phyloP scores from a whole-genome alignment of 139 green algal species.

The Chlamydomonas eustigma region DNA sequence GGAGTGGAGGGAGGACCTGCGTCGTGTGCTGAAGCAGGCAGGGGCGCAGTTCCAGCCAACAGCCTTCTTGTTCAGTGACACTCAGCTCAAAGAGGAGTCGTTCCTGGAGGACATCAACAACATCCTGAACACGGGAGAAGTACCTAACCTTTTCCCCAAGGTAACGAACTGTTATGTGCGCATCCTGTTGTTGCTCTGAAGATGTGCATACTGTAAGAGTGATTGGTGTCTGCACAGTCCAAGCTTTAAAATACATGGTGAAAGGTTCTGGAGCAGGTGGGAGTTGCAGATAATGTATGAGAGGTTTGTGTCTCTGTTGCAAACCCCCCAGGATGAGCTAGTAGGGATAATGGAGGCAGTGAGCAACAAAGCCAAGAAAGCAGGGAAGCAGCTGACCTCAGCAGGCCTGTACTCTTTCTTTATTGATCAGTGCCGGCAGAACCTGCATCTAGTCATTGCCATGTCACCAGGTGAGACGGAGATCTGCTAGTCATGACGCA shows the following conservation, averaged over 20 bases:
- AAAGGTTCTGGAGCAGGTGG: too few species aligned
- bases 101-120: conserved; percentile 88
- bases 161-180: too few species aligned
- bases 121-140: conserved; percentile 81
- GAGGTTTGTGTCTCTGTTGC: too few species aligned
- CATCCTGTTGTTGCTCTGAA: too few species aligned
- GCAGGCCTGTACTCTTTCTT: conserved; percentile 51
- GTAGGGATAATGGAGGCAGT: conserved; percentile 41
- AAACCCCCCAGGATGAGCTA: conserved; percentile 45
- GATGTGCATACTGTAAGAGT: too few species aligned
- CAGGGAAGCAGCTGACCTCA: conserved; percentile 41
- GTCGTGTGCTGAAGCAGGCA: conserved; percentile 77
- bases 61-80: conserved; percentile 79
- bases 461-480: conserved; percentile 63
- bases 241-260: too few species aligned
- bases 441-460: conserved; percentile 59
- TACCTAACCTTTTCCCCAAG: conserved; percentile 43
- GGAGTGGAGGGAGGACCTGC: conserved; percentile 66
- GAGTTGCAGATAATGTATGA: too few species aligned
- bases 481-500: conserved; percentile 71
- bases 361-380: conserved; percentile 36
- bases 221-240: too few species aligned
- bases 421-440: conserved; percentile 54
- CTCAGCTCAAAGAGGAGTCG: conserved; percentile 58
- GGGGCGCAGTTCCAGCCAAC: conserved; percentile 61